Evolutionary conservation across 2,329 filamentous ascomycete genomes (phyloP).

Genomic region (Xylaria sp.): DNA sequence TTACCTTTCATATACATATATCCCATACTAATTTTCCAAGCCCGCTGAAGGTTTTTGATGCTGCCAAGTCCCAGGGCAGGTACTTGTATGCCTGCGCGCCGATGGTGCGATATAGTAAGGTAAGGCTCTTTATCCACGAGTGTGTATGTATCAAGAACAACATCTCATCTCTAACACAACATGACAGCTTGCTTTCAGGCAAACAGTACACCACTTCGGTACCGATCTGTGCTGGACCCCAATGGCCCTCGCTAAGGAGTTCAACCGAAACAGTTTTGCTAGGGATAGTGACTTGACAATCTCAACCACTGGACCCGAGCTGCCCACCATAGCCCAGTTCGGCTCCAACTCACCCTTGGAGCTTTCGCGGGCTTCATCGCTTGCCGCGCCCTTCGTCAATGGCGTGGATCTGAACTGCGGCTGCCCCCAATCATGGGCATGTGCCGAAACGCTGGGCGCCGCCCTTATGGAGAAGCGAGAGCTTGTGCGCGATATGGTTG

Average conservation of each 20-base stretch:
- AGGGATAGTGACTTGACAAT: slow-evolving; percentile 73
- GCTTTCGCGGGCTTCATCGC: slow-evolving; percentile 68
- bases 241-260: slow-evolving; percentile 77
- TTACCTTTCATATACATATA: neutral
- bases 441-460: slow-evolving; percentile 73
- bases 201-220: slow-evolving; percentile 71
- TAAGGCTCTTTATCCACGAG: slow-evolving; percentile 2
- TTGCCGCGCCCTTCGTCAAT: slow-evolving; percentile 69
- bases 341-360: slow-evolving; percentile 70
- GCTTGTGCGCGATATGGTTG: slow-evolving; percentile 73
- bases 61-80: slow-evolving; percentile 52
- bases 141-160: neutral
- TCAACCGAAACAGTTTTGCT: slow-evolving; percentile 69
- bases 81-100: slow-evolving; percentile 59
- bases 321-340: slow-evolving; percentile 74
- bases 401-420: slow-evolving; percentile 79
- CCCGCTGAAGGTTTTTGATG: slow-evolving; percentile 56
- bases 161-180: slow-evolving; percentile 1
- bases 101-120: slow-evolving; percentile 51
- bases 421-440: slow-evolving; percentile 78
- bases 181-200: slow-evolving; percentile 68
- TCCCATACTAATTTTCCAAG: slow-evolving; percentile 41
- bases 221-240: slow-evolving; percentile 76
- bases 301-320: slow-evolving; percentile 59
- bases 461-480: slow-evolving; percentile 74